Base-by-base conservation (phyloP, 352 stramenopile genomes). In the Phytophthora fragariaefolia region DNA sequence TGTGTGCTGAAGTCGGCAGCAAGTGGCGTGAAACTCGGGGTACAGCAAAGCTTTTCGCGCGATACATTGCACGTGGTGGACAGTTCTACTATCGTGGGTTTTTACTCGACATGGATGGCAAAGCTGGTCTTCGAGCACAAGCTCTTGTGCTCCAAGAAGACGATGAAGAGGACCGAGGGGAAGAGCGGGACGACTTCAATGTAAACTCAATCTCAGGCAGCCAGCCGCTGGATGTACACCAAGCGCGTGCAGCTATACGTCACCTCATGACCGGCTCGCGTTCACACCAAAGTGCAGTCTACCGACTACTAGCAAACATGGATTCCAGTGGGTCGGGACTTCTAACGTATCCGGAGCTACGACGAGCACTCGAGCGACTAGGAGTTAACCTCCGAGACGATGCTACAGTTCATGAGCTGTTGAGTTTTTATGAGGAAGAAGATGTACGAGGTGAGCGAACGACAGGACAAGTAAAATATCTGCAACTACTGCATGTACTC, bases 51-150 rank as follows among this genome's bases (percentile, higher is more conserved):
- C 67, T 89, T 26, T 76, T 88, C 40, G 65, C 72, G 60, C 38
- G 81, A 48, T 91, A 91, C 62, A 61, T 88, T 12, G 70, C 80
- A 4, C 80, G 82, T 24, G 69, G 72, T 22, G 66, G 66, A 15
- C 68, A 87, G 43, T 82, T 91, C 23, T 87, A 89, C 71, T 93
- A 91, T 51, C 82, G 85, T 4, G 85, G 83, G 0, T 81, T 93
- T 47, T 63, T 93, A 12, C 68, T 93, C 20, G 81, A 93, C 40
- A 82, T 88, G 48, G 81, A 93, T 32, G 63, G 73, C 3, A 76
- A 77, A 9, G 68, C 62, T 1, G 81, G 82, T 8, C 59, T 91
- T 0, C 82, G 87, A 60, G 73, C 77, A 0, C 79, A 90, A 56
- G 66, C 59, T 12, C 55, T 93, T n/a, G 71, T 87, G 3, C 26